A percentile compares a stretch with the other conserved stretches of the same genome.
These are phyloP conservation scores for Aspergillus sclerotioniger DNA, from an alignment of 495 filamentous ascomycete genomes.

Conservation along the genomic window DNA sequence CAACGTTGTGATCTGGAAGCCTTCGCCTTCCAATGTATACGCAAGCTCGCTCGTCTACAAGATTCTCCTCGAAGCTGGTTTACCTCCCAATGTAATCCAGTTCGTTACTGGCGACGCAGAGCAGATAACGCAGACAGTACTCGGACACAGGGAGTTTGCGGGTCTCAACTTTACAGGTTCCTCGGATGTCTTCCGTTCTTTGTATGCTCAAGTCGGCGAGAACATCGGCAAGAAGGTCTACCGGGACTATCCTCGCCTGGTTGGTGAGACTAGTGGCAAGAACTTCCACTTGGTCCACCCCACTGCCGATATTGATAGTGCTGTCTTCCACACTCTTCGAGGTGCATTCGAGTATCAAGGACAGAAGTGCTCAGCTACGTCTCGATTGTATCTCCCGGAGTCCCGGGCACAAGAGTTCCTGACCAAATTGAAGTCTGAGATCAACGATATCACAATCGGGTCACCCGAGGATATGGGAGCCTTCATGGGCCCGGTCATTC, in stretches of 20 bases:
- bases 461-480: conserved; percentile 56
- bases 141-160: conserved; percentile 69
- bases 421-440: conserved; percentile 45
- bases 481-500: conserved; percentile 79
- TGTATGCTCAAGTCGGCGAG: conserved; percentile 69
- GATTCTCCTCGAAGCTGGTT: conserved; percentile 83
- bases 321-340: conserved; percentile 76
- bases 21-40: conserved; percentile 72
- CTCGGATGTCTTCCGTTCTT: conserved; percentile 73
- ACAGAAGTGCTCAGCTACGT: conserved; percentile 85
- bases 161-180: conserved; percentile 80
- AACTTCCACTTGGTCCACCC: conserved; percentile 84
- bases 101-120: conserved; percentile 78
- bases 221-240: conserved; percentile 68
- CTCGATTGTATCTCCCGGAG: conserved; percentile 69
- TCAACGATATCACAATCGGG: conserved; percentile 51
- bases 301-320: conserved; percentile 72
- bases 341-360: conserved; percentile 90
- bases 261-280: conserved; percentile 87
- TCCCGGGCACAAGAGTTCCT: conserved; percentile 63
- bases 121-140: conserved; percentile 65
- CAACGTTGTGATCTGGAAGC: conserved; percentile 90
- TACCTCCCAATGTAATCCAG: conserved; percentile 77
- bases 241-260: conserved; percentile 73
- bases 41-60: conserved; percentile 75